Base-by-base conservation (phyloP, 225 moss, liverwort and hornwort species). In the Polytrichum formosum region DNA sequence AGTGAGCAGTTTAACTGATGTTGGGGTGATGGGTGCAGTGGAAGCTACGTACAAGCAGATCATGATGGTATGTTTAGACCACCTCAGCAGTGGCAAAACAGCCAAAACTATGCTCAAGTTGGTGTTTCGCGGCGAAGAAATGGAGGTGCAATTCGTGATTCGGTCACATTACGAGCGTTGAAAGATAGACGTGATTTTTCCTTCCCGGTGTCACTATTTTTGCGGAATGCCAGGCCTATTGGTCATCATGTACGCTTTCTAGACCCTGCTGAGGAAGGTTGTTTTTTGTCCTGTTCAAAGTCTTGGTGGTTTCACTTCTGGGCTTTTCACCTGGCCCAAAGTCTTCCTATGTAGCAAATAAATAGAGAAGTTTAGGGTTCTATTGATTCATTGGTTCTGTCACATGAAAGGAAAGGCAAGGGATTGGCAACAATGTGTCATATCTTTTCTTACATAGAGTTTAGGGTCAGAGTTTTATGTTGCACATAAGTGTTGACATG, bases 91-190 rank as follows among this genome's bases (percentile, higher is more conserved):
- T 97, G 91, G 93, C 90, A 92, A 77, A 83, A 72, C 33, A 83
- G 92, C 68, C 84, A 85, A 30, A 88, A 86, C 67, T 92, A 92
- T 81, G 70, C 86, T 65, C 91, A 91, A 65, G 67, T 94, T 66
- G 89, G 84, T 70, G 81, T 87, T 31, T 97, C 94, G 69, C 89
- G 89, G 72, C 83, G 92, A 70, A 90, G 96, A 73, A 82, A 93
- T 63, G 92, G 94, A 61, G 96, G 93, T 64, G 89, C 90, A 63
- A 79, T 94, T 69, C 77, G 94, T 71, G 90, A 97, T 82, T 76
- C 84, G 21, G 80, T 79, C 58, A 89, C 88, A 31, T 79, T 97
- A 27, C 85, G 81, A 63, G 87, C 89, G 31, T 76, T 97, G 68
- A 90, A 97, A 67, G 90, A 94, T 28, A 85, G 77, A 62, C 76